Base-by-base conservation (phyloP, 179 eudicot species). In the Silene vulgaris region DNA sequence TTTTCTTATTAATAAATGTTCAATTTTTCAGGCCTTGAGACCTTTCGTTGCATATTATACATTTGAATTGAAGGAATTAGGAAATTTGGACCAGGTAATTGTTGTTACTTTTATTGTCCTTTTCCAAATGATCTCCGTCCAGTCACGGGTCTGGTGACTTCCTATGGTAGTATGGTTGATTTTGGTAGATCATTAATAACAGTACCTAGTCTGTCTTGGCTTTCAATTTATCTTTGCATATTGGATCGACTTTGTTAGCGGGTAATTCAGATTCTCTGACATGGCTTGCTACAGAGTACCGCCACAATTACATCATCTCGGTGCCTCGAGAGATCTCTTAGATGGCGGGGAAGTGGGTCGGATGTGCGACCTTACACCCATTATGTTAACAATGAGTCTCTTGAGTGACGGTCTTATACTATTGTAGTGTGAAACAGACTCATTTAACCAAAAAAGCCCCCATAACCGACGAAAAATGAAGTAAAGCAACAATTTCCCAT, bases 21-120 rank as follows among this genome's bases (percentile, higher is more conserved):
- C 11, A 45, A 26, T 62, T 32, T 71, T 79, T 72, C 88, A 91
- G 93, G 26, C 26, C 26, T 23, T 23, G 26, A 23, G 26, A 23
- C 26, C 26, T 23, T 23, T 23, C 26, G 26, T 23, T 23, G 26
- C 26, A 23, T 23, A 23, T 23, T 23, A 23, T 23, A 23, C 26
- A 23, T 23, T 23, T 23, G 26, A 23, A 23, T 23, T 23, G 26
- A 23, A 23, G 26, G 26, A 23, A 23, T 23, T 23, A 23, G 26
- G 26, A 23, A 23, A 23, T 23, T 83, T 92, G 75, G 89, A 89
- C 61, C 79, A 83, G 91, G 95, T 89, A 75, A 12, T 63, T 71
- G 72, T 48, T 54, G 23, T 6, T 40, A 8, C 61, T 56, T 13
- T 54, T 52, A 23, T 26, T 7, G 0, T 16, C 8, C n/a, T 56